phyloP scores from a whole-genome alignment of 352 stramenopile genomes.

The Phytopythium oedochilum region DNA sequence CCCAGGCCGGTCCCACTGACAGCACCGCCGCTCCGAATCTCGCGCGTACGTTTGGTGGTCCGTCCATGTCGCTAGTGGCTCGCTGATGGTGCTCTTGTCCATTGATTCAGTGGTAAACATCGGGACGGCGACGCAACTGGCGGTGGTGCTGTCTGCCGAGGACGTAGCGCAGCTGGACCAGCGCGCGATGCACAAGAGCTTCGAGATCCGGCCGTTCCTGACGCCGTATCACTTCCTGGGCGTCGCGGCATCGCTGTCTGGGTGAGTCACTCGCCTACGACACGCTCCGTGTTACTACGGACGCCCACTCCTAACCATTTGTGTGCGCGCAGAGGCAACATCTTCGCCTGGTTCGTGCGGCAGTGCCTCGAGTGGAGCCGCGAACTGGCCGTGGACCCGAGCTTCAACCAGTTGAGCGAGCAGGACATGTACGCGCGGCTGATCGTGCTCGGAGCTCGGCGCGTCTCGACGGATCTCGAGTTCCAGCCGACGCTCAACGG shows the following conservation, averaged over 20 bases:
- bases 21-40: slow-evolving; percentile 18
- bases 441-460: slow-evolving; percentile 37
- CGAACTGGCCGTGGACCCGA: slow-evolving; percentile 24
- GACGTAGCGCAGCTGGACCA: slow-evolving; percentile 14
- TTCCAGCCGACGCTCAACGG: slow-evolving; percentile 52
- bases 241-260: slow-evolving; percentile 57
- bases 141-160: slow-evolving; percentile 43
- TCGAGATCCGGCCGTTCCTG: slow-evolving; percentile 65
- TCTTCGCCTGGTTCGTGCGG: slow-evolving; percentile 56
- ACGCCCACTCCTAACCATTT: neutral
- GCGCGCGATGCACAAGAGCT: slow-evolving; percentile 19
- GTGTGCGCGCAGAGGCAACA: slow-evolving; percentile 35
- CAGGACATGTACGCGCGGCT: slow-evolving; percentile 34
- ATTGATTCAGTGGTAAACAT: slow-evolving; percentile 79
- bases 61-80: too few species aligned
- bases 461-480: slow-evolving; percentile 37
- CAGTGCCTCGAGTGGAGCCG: slow-evolving; percentile 47
- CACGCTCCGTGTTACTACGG: neutral
- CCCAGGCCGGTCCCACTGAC: slow-evolving; percentile 1
- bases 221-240: slow-evolving; percentile 37
- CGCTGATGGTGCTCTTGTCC: too few species aligned
- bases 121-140: slow-evolving; percentile 64
- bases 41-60: slow-evolving; percentile 18
- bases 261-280: slow-evolving; percentile 18
- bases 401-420: slow-evolving; percentile 12